Conservation (phyloP, 2,329 filamentous ascomycete genomes). For the Dactylellina cionopaga region DNA sequence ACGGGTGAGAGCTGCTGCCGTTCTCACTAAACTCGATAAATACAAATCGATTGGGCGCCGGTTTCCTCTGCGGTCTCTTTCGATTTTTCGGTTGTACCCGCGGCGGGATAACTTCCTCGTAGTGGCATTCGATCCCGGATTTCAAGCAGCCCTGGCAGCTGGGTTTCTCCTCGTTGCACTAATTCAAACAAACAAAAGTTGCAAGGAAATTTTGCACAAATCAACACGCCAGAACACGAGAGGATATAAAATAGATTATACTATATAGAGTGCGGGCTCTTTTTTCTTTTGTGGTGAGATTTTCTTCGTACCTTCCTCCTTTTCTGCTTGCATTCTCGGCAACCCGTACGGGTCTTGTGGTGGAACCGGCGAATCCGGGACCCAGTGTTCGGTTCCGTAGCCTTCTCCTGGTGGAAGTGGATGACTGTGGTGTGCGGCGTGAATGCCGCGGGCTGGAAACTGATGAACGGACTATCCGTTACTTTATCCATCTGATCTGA, state of each 20-base stretch:
- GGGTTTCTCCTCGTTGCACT: constrained; percentile 48
- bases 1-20: background rate
- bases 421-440: constrained; percentile 31
- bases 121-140: constrained; percentile 39
- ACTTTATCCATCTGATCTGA: constrained; percentile 23
- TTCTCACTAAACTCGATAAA: constrained; percentile 41
- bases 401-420: constrained; percentile 40
- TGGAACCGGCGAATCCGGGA: constrained; percentile 41
- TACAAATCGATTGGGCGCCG: constrained; percentile 37
- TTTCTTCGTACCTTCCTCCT: constrained; percentile 39
- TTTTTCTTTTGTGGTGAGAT: background rate
- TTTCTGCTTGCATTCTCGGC: constrained; percentile 48
- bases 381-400: constrained; percentile 15
- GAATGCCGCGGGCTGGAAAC: constrained; percentile 27
- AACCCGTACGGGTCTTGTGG: constrained; percentile 45
- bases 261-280: background rate
- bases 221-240: constrained; percentile 2
- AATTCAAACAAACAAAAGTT: background rate
- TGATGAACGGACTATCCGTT: constrained; percentile 35
- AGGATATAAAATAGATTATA: background rate
- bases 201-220: background rate
- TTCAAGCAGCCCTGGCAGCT: constrained; percentile 41
- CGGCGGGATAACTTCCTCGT: constrained; percentile 39
- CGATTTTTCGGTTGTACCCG: constrained; percentile 46
- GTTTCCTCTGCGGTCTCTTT: constrained; percentile 40